Conservation (phyloP, 2,329 filamentous ascomycete species). For the Penicillium concentricum region DNA sequence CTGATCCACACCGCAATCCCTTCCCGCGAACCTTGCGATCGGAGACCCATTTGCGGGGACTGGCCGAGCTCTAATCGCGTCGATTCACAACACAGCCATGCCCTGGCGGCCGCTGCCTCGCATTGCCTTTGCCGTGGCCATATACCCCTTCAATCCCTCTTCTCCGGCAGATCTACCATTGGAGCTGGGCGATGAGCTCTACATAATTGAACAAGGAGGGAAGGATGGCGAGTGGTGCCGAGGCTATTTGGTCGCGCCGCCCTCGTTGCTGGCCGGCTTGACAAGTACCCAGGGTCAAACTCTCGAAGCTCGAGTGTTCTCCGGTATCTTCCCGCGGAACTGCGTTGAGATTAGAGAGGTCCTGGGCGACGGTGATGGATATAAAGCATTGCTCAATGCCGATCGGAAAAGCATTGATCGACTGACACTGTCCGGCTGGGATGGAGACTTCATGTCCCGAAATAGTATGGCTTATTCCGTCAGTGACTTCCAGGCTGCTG, state of each 20-base stretch:
- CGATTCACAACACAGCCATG: slow-evolving; percentile 55
- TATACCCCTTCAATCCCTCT: slow-evolving; percentile 85
- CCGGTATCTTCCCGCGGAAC: slow-evolving; percentile 93
- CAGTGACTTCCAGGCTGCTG: slow-evolving; percentile 20
- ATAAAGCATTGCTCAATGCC: slow-evolving; percentile 34
- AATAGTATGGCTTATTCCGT: slow-evolving; percentile 28
- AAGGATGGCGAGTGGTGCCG: slow-evolving; percentile 84
- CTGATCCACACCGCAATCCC: slow-evolving; percentile 11
- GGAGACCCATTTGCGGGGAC: slow-evolving; percentile 25
- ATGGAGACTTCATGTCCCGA: slow-evolving; percentile 28
- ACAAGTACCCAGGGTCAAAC: slow-evolving; percentile 90
- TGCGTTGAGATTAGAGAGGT: slow-evolving; percentile 95
- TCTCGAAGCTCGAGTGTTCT: slow-evolving; percentile 92
- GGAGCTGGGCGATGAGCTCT: slow-evolving; percentile 96
- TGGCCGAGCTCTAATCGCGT: slow-evolving; percentile 9
- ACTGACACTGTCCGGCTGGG: slow-evolving; percentile 26
- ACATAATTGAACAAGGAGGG: slow-evolving; percentile 95
- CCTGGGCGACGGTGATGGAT: slow-evolving; percentile 67
- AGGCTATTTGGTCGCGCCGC: slow-evolving; percentile 91
- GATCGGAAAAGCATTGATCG: slow-evolving; percentile 37
- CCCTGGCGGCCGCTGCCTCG: slow-evolving; percentile 95
- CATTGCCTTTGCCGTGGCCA: slow-evolving; percentile 97
- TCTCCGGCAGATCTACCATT: slow-evolving; percentile 88
- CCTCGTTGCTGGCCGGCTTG: slow-evolving; percentile 85
- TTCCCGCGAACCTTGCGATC: slow-evolving; percentile 15